These are phyloP conservation scores for Xylaria polymorpha DNA, from an alignment of 2,329 filamentous ascomycete species.

Conservation along the genomic window DNA sequence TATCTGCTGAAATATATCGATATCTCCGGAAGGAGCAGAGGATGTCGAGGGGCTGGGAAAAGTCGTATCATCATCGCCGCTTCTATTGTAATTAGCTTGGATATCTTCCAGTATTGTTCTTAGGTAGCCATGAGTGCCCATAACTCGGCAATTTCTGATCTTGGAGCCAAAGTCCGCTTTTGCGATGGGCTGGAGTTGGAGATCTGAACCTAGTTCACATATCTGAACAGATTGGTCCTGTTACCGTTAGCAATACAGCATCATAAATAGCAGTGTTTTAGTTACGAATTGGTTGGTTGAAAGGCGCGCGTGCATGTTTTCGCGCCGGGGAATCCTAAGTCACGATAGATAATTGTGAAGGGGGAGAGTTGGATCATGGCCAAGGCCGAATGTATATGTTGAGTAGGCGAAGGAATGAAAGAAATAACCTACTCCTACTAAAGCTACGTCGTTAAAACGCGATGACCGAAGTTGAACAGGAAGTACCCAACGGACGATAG, in stretches of 20 bases:
- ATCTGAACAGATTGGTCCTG: conserved; percentile 84
- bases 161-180: conserved; percentile 82
- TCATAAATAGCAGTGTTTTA: neutral
- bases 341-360: neutral
- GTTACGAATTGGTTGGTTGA: neutral
- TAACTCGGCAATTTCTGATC: conserved; percentile 81
- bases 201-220: conserved; percentile 76
- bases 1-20: conserved; percentile 74
- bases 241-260: conserved; percentile 26
- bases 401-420: neutral
- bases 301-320: neutral
- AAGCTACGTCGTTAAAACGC: conserved; percentile 82
- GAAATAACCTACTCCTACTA: conserved; percentile 75
- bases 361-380: neutral
- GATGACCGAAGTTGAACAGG: conserved; percentile 80
- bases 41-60: conserved; percentile 43
- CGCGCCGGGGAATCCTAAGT: neutral
- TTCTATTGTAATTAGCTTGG: conserved; percentile 42
- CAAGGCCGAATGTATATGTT: neutral
- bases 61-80: conserved; percentile 53
- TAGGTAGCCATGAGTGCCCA: conserved; percentile 67
- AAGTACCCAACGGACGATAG: conserved; percentile 79
- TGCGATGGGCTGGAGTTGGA: conserved; percentile 78
- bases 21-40: conserved; percentile 31
- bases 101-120: conserved; percentile 45